Base-by-base conservation (phyloP, 805 yeast species). In the Monosporozyma aerobia region DNA sequence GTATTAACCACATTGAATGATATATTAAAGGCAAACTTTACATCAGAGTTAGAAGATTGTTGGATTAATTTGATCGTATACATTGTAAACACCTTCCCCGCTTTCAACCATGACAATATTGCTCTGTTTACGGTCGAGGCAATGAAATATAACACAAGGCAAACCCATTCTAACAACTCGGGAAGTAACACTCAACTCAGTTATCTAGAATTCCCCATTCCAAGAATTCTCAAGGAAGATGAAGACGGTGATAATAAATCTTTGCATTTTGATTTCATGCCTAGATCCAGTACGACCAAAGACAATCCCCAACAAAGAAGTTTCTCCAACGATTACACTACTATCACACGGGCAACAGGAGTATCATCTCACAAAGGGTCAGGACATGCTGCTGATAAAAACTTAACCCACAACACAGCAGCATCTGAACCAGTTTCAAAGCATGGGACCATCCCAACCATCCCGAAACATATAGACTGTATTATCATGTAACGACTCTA, bases 1-100 rank as follows among this genome's bases (percentile, higher is more conserved):
- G 71, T 85, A 45, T 72, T 85, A 53, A 78, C 77, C 59, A 85
- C 92, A 0, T 81, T 85, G 57, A 77, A 78, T 59, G 88, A 83
- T 63, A 68, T 90, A 57, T 83, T 83, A 47, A 73, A 73, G 5
- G 46, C 59, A 2, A 67, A 71, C 19, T 83, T 83, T 63, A 76
- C 82, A 13, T 65, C 78, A 23, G 85, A 82, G 57, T 64, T 83
- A 44, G 90, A 85, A 61, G 75, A 79, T 53, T 77, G 82, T 52
- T 85, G 92, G 90, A 78, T 85, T 51, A 79, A 82, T 60, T 69
- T 85, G 23, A 85, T 83, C 69, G 72, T 83, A 53, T 85, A 81
- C 63, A 68, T 85, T 57, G 82, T 90, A 29, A 84, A 85, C 65
- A 76, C 84, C 23, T 75, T 85, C 46, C 61, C 85, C 19, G 84